These are phyloP conservation scores for Aspergillus aculeatus DNA, from an alignment of 2,329 filamentous ascomycete genomes.

Conservation along the genomic window DNA sequence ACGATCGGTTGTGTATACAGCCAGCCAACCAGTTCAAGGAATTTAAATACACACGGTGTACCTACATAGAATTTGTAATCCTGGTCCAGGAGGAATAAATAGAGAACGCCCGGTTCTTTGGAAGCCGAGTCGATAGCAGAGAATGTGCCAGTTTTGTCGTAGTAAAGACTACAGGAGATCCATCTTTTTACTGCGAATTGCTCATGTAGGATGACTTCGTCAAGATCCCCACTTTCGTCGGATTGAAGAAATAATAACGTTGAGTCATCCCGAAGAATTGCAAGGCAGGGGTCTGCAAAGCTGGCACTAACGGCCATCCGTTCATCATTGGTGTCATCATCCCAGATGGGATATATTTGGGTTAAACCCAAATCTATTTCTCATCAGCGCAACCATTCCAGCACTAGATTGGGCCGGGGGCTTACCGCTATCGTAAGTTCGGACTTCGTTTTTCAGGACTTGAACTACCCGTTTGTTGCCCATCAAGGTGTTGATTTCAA, in stretches of 20 bases:
- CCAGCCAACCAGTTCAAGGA: not conserved
- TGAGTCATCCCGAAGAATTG: constrained; percentile 79
- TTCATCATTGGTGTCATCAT: constrained; percentile 79
- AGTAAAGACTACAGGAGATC: constrained; percentile 79
- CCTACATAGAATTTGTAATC: constrained; percentile 73
- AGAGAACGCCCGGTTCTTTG: constrained; percentile 49
- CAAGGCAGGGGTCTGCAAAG: constrained; percentile 81
- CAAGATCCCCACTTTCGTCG: constrained; percentile 77
- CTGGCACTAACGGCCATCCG: constrained; percentile 75
- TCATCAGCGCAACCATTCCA: constrained; percentile 13
- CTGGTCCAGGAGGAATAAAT: constrained; percentile 74
- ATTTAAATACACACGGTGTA: constrained; percentile 17
- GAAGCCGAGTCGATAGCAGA: constrained; percentile 29
- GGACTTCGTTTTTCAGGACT: constrained; percentile 79
- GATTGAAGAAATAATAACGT: constrained; percentile 77
- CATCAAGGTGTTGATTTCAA: constrained; percentile 83
- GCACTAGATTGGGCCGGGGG: constrained; percentile 5
- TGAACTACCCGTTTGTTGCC: constrained; percentile 80
- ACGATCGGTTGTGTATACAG: not conserved
- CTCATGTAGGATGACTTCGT: constrained; percentile 70
- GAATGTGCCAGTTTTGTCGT: constrained; percentile 62
- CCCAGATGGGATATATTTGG: constrained; percentile 89
- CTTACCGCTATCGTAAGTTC: constrained; percentile 86
- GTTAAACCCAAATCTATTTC: constrained; percentile 73
- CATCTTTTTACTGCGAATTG: constrained; percentile 66